A percentile compares a stretch with the other conserved stretches of the same genome.
Evolutionary conservation across 2,329 filamentous ascomycete genomes (phyloP).

Genomic region (Monosporascus sp.): DNA sequence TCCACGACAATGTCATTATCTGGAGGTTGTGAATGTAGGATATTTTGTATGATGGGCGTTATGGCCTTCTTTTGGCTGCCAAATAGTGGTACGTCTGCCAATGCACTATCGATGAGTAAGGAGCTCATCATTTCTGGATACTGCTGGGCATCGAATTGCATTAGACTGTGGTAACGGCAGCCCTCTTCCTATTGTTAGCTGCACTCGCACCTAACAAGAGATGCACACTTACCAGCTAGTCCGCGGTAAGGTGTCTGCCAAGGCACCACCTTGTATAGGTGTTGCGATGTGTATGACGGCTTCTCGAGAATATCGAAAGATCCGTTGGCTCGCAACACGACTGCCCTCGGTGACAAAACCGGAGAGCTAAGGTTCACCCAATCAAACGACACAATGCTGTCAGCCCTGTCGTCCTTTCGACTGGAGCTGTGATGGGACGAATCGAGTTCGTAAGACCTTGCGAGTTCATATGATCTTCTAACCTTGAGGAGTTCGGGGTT

Average conservation of each 20-base stretch:
- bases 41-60: slow-evolving; percentile 35
- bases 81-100: slow-evolving; percentile 53
- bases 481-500: slow-evolving; percentile 57
- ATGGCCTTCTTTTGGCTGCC: slow-evolving; percentile 44
- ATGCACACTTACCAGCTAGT: slow-evolving; percentile 38
- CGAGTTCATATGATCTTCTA: slow-evolving; percentile 55
- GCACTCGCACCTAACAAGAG: background rate
- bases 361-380: slow-evolving; percentile 58
- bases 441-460: slow-evolving; percentile 56
- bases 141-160: slow-evolving; percentile 54
- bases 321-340: slow-evolving; percentile 56
- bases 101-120: slow-evolving; percentile 46
- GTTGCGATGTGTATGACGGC: slow-evolving; percentile 52
- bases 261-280: slow-evolving; percentile 55
- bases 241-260: slow-evolving; percentile 57
- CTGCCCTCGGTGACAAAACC: slow-evolving; percentile 49
- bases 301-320: slow-evolving; percentile 58
- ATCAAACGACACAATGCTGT: slow-evolving; percentile 63
- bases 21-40: slow-evolving; percentile 31
- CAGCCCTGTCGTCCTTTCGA: slow-evolving; percentile 51
- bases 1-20: slow-evolving; percentile 31
- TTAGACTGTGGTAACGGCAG: slow-evolving; percentile 47
- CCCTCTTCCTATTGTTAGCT: slow-evolving; percentile 37
- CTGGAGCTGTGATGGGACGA: slow-evolving; percentile 48
- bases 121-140: slow-evolving; percentile 49